Conservation (phyloP, 768 basidiomycete species). For the Neoboletus subvelutipes region DNA sequence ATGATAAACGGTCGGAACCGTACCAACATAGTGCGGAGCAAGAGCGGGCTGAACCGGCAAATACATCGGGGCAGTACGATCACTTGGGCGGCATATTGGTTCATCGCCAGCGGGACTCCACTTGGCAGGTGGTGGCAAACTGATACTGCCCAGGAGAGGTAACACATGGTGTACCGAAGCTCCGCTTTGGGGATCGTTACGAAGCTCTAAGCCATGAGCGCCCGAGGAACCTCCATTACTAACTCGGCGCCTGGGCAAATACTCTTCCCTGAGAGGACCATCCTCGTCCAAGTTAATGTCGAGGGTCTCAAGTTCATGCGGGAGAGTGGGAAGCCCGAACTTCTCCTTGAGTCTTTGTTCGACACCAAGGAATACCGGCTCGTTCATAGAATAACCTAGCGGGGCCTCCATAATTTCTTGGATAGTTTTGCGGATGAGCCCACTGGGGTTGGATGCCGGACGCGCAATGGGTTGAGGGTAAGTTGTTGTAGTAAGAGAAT, state of each 20-base stretch:
- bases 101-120: slow-evolving; percentile 85
- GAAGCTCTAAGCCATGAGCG: slow-evolving; percentile 1
- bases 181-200: slow-evolving; percentile 1
- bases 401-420: slow-evolving; percentile 66
- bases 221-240: slow-evolving; percentile 16
- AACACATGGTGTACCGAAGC: slow-evolving; percentile 8
- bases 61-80: slow-evolving; percentile 56
- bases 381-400: slow-evolving; percentile 31
- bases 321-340: slow-evolving; percentile 42
- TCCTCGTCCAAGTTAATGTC: slow-evolving; percentile 84
- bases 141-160: slow-evolving; percentile 25
- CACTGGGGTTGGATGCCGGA: slow-evolving; percentile 69
- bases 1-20: slow-evolving; percentile 32
- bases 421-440: slow-evolving; percentile 64
- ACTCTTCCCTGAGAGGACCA: slow-evolving; percentile 79
- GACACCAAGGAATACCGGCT: slow-evolving; percentile 71
- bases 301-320: slow-evolving; percentile 45
- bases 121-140: slow-evolving; percentile 69
- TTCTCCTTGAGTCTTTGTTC: slow-evolving; percentile 62
- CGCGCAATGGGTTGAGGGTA: slow-evolving; percentile 77
- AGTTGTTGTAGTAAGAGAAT: slow-evolving; percentile 55
- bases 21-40: slow-evolving; percentile 35
- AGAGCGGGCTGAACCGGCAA: slow-evolving; percentile 60
- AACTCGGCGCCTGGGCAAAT: slow-evolving; percentile 66
- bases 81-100: slow-evolving; percentile 58